These are phyloP conservation scores for Yamadazyma triangularis DNA, from an alignment of 1,139 yeast species.

Conservation along the genomic window DNA sequence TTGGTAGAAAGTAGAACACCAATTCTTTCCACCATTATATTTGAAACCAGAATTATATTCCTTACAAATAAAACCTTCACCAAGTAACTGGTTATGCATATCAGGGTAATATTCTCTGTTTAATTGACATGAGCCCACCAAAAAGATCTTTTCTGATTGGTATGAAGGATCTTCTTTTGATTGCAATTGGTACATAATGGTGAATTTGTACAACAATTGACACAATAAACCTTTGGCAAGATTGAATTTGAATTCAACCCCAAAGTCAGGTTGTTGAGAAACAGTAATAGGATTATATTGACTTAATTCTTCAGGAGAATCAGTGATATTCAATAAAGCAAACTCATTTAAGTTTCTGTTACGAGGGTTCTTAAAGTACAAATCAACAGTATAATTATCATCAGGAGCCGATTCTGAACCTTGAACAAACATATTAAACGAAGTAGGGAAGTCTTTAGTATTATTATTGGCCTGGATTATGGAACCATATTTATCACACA, in stretches of 20 bases:
- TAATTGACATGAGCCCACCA: constrained; percentile 15
- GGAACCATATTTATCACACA: constrained; percentile 17
- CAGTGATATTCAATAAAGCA: constrained; percentile 14
- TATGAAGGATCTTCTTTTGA: constrained; percentile 4
- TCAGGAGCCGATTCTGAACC: constrained; percentile 8
- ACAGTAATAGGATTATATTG: constrained; percentile 15
- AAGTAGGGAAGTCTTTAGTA: constrained; percentile 8
- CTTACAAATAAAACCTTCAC: constrained; percentile 15
- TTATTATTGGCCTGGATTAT: constrained; percentile 12
- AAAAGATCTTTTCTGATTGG: constrained; percentile 16
- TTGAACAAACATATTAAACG: constrained; percentile 15
- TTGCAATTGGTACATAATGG: constrained; percentile 15
- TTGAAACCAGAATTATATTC: constrained; percentile 18
- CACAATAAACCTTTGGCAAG: constrained; percentile 16
- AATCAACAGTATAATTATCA: constrained; percentile 16
- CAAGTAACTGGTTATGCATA: constrained; percentile 9
- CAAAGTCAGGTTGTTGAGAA: constrained; percentile 13
- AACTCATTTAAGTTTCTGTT: constrained; percentile 10
- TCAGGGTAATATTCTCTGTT: constrained; percentile 14
- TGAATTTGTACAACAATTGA: constrained; percentile 17
- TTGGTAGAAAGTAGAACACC: constrained; percentile 17
- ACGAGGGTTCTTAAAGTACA: constrained; percentile 15
- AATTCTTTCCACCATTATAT: constrained; percentile 18
- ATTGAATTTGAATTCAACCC: constrained; percentile 17
- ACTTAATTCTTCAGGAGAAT: constrained; percentile 9